phyloP scores from a whole-genome alignment of 306 rosid genomes.

The Fragaria iinumae region DNA sequence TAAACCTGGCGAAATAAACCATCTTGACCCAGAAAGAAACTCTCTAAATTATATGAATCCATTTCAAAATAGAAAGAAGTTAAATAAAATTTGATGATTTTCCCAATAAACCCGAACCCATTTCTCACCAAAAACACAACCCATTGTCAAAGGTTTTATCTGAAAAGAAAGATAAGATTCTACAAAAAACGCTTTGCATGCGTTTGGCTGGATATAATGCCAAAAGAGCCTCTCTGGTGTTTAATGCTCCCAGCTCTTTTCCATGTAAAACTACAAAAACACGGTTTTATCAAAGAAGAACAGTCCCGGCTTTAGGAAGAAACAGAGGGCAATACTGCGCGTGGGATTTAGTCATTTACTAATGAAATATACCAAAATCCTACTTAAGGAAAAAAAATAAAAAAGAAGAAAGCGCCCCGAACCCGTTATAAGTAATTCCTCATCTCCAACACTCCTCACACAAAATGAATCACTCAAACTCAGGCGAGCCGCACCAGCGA shows the following conservation, averaged over 20 bases:
- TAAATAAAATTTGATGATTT: not conserved
- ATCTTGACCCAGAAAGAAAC: not conserved
- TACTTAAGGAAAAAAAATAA: not conserved
- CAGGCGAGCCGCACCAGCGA: not conserved
- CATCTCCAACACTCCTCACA: not conserved
- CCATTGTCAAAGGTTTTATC: not conserved
- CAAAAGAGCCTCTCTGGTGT: not conserved
- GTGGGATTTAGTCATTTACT: not conserved
- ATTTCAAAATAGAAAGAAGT: not conserved
- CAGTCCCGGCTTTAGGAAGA: not conserved
- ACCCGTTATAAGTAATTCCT: not conserved
- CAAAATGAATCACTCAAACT: not conserved
- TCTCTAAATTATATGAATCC: not conserved
- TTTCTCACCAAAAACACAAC: not conserved
- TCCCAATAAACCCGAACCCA: not conserved
- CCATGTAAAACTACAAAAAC: not conserved
- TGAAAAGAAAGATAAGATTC: not conserved
- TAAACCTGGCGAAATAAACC: not conserved
- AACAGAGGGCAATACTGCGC: not conserved
- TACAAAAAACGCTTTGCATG: not conserved
- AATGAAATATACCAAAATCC: not conserved
- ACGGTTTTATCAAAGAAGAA: not conserved
- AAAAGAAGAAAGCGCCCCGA: not conserved
- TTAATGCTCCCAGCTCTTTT: too few relatives aligned
- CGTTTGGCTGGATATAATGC: conserved; percentile 2